phyloP scores from a whole-genome alignment of 1,284 basidiomycete species.

The Irpex sp. region DNA sequence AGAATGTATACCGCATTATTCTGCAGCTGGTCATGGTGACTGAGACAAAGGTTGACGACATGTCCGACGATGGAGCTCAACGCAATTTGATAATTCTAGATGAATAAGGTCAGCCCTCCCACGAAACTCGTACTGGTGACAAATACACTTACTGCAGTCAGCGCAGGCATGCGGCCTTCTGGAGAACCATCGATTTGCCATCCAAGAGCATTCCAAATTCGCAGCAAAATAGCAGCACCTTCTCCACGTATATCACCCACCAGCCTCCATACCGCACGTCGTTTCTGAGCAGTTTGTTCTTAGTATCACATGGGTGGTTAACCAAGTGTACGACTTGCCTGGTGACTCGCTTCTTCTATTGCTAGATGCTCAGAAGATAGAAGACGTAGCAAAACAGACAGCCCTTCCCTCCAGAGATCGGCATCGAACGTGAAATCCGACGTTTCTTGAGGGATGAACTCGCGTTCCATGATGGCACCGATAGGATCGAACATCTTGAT shows the following conservation, averaged over 20 bases:
- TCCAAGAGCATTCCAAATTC: conserved; percentile 86
- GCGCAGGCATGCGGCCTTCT: conserved; percentile 45
- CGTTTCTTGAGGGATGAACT: conserved; percentile 76
- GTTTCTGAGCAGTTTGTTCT: conserved; percentile 54
- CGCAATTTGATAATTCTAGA: conserved; percentile 77
- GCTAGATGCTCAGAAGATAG: conserved; percentile 88
- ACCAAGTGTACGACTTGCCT: conserved; percentile 43
- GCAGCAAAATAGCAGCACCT: conserved; percentile 81
- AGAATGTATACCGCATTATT: conserved; percentile 90
- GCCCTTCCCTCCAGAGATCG: conserved; percentile 78
- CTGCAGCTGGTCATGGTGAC: conserved; percentile 90
- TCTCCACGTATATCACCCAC: conserved; percentile 94
- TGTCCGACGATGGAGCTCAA: conserved; percentile 87
- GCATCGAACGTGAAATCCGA: conserved; percentile 70
- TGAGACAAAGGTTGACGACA: conserved; percentile 90
- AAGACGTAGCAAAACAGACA: conserved; percentile 81
- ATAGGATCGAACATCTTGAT: conserved; percentile 88
- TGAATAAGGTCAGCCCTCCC: background rate
- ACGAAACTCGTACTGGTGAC: conserved; percentile 4
- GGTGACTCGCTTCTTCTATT: conserved; percentile 92
- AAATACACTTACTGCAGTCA: conserved; percentile 53
- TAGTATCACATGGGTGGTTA: conserved; percentile 4
- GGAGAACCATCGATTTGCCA: conserved; percentile 58
- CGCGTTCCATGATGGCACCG: conserved; percentile 70
- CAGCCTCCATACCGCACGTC: conserved; percentile 92